phyloP scores from a whole-genome alignment of 2,329 filamentous ascomycete species.

The Teratosphaeria pseudoeucalypti region DNA sequence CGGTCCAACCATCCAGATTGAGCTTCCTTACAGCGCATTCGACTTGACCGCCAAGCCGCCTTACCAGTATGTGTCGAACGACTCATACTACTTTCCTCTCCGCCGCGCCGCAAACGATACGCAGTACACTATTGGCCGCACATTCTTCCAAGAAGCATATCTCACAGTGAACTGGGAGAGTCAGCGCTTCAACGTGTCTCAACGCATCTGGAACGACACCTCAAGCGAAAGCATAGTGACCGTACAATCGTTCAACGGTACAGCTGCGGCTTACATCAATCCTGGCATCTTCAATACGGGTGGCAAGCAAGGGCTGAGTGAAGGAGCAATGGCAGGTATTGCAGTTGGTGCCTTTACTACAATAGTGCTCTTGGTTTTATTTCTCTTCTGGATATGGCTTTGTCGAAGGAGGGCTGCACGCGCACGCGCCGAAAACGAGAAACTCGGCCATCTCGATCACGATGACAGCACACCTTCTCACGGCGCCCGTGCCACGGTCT shows the following conservation, averaged over 20 bases:
- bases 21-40: constrained; percentile 40
- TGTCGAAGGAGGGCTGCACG: constrained; percentile 6
- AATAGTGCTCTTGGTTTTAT: constrained; percentile 20
- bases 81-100: constrained; percentile 58
- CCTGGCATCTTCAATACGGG: neutral
- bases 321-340: constrained; percentile 35
- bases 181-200: constrained; percentile 36
- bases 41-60: constrained; percentile 36
- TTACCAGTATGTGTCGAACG: constrained; percentile 48
- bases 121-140: constrained; percentile 53
- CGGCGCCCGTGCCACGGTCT: constrained; percentile 21
- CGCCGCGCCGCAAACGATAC: constrained; percentile 44
- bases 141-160: constrained; percentile 60
- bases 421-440: neutral
- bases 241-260: constrained; percentile 9
- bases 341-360: constrained; percentile 31
- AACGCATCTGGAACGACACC: constrained; percentile 21
- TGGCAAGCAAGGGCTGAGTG: constrained; percentile 14
- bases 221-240: constrained; percentile 17
- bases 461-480: neutral
- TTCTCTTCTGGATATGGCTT: constrained; percentile 25
- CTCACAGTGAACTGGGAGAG: constrained; percentile 40
- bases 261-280: neutral
- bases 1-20: constrained; percentile 32
- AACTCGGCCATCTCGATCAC: neutral